A percentile compares a stretch with the other conserved stretches of the same genome.
phyloP scores from a whole-genome alignment of 768 basidiomycete genomes.

The Tulasnella sp. region DNA sequence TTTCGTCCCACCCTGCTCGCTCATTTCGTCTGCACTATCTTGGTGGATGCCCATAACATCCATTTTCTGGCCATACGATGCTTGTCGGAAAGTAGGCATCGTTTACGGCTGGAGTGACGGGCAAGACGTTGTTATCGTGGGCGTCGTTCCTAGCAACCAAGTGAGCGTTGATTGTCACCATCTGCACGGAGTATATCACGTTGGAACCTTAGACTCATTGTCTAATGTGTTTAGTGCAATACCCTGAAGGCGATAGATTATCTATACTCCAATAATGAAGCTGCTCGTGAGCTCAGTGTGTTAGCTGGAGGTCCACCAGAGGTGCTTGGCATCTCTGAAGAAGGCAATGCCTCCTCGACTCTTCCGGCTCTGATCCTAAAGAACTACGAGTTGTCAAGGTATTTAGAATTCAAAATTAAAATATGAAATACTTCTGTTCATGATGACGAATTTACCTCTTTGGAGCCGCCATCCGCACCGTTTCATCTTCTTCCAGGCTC shows the following conservation, averaged over 20 bases:
- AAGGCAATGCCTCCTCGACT: neutral
- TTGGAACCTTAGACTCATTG: neutral
- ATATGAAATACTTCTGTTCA: neutral
- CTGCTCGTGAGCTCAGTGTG: neutral
- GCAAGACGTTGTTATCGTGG: neutral
- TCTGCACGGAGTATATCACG: too few species aligned
- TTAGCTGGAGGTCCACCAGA: neutral
- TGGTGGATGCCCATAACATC: conserved; percentile 7
- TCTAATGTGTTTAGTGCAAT: neutral
- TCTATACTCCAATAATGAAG: neutral
- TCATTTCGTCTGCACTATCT: too few species aligned
- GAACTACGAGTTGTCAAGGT: too few species aligned
- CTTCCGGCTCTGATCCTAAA: neutral
- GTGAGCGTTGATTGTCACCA: neutral
- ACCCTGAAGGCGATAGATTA: neutral
- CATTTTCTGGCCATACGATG: conserved; percentile 1
- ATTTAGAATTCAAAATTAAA: neutral
- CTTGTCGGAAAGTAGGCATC: neutral
- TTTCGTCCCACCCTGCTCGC: neutral
- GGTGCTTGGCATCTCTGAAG: neutral
- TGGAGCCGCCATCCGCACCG: neutral
- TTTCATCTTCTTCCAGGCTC: conserved; percentile 43
- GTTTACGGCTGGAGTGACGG: conserved; percentile 4
- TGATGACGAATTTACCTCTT: neutral
- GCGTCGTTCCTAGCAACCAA: neutral